These are phyloP conservation scores for Pestalotiopsis sp. DNA, from an alignment of 2,329 filamentous ascomycete species.

Conservation along the genomic window DNA sequence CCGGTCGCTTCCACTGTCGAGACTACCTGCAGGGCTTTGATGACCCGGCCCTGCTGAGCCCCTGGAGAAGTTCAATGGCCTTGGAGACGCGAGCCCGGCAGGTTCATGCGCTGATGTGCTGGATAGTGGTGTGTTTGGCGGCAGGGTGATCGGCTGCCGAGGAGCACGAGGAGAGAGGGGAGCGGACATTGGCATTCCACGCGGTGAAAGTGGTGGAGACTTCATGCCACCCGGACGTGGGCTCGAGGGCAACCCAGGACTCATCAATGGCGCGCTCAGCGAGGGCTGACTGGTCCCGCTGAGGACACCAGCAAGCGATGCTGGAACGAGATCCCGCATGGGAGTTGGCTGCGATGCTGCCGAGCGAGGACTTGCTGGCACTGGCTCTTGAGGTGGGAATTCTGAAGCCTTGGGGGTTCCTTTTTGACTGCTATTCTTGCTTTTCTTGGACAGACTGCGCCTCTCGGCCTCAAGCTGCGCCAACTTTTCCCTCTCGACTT, in stretches of 20 bases:
- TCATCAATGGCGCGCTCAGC: constrained; percentile 49
- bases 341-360: constrained; percentile 29
- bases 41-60: constrained; percentile 26
- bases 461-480: constrained; percentile 67
- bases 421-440: constrained; percentile 54
- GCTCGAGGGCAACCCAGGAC: constrained; percentile 60
- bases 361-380: constrained; percentile 39
- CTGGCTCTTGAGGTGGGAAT: constrained; percentile 28
- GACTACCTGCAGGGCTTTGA: constrained; percentile 31
- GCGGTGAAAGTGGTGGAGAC: constrained; percentile 69
- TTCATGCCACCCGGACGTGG: constrained; percentile 56
- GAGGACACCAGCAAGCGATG: constrained; percentile 55
- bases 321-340: constrained; percentile 40
- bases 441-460: constrained; percentile 74
- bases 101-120: constrained; percentile 50
- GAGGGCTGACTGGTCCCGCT: constrained; percentile 35
- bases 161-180: constrained; percentile 73
- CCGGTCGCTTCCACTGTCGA: constrained; percentile 41
- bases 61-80: constrained; percentile 39
- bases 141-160: constrained; percentile 71
- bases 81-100: constrained; percentile 38
- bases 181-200: constrained; percentile 45
- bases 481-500: constrained; percentile 72
- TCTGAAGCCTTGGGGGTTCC: constrained; percentile 42
- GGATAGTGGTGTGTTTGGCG: constrained; percentile 66